A percentile compares a stretch with the other conserved stretches of the same genome.
These are phyloP conservation scores for Kodamaea laetipori DNA, from an alignment of 805 yeast species.

Conservation along the genomic window DNA sequence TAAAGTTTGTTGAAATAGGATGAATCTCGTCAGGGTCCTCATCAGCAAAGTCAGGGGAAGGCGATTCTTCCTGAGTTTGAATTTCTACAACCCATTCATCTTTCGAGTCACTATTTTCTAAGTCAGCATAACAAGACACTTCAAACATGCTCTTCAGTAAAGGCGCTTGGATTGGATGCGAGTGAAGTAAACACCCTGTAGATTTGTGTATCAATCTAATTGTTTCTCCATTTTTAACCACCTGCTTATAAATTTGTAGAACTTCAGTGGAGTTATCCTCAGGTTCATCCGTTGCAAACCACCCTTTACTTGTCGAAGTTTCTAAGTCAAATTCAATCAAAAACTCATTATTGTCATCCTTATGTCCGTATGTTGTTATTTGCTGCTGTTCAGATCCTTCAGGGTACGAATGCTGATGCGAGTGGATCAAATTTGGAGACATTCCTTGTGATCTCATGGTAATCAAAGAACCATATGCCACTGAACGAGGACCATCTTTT, in stretches of 20 bases:
- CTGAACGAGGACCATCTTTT: constrained; percentile 64
- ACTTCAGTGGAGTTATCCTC: constrained; percentile 21
- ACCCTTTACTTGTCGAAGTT: constrained; percentile 26
- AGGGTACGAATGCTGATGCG: constrained; percentile 84
- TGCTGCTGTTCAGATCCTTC: constrained; percentile 94
- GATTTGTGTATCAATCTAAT: constrained; percentile 71
- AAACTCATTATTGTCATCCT: constrained; percentile 96
- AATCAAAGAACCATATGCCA: constrained; percentile 61
- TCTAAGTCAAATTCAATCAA: constrained; percentile 76
- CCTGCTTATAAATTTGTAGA: constrained; percentile 23
- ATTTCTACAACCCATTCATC: constrained; percentile 93
- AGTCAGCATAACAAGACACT: constrained; percentile 84
- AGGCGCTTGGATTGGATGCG: constrained; percentile 81
- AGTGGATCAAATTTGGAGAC: constrained; percentile 77
- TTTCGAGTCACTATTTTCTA: constrained; percentile 68
- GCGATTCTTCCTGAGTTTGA: constrained; percentile 55
- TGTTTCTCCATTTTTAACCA: constrained; percentile 60
- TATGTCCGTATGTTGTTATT: constrained; percentile 87
- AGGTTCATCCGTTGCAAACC: constrained; percentile 34
- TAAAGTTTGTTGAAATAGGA: constrained; percentile 74
- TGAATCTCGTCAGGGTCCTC: constrained; percentile 59
- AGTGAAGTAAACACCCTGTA: constrained; percentile 77
- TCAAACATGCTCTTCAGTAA: constrained; percentile 68
- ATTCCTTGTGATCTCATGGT: constrained; percentile 72
- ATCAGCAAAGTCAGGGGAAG: constrained; percentile 41